These are phyloP conservation scores for Aphanomyces invadans DNA, from an alignment of 352 stramenopile species.

Conservation along the genomic window DNA sequence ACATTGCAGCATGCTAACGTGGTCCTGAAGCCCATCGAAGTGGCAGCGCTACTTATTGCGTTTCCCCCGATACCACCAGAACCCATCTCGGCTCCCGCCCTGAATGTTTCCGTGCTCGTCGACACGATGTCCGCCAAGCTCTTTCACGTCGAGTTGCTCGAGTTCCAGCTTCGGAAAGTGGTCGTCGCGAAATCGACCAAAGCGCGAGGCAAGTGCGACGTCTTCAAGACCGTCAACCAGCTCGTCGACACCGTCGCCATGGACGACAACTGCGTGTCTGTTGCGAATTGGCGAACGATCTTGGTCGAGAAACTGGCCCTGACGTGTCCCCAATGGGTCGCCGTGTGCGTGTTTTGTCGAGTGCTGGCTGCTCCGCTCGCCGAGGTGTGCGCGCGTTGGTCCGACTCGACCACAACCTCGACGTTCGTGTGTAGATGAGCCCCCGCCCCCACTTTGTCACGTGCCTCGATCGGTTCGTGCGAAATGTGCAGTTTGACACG, in stretches of 20 bases:
- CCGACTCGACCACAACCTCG: background rate
- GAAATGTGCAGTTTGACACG: slow-evolving; percentile 29
- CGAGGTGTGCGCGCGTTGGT: slow-evolving; percentile 27
- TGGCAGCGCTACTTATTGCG: background rate
- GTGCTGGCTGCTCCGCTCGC: slow-evolving; percentile 26
- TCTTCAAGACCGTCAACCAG: slow-evolving; percentile 29
- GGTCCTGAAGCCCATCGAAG: background rate
- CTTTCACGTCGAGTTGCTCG: slow-evolving; percentile 41
- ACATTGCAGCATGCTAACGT: background rate
- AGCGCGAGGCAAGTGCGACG: slow-evolving; percentile 27
- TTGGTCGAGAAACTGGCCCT: slow-evolving; percentile 36
- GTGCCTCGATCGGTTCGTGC: slow-evolving; percentile 32
- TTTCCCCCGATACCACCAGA: background rate
- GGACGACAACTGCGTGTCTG: background rate
- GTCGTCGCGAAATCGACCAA: slow-evolving; percentile 28
- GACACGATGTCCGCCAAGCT: background rate
- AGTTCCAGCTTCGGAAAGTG: slow-evolving; percentile 39
- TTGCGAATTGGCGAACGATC: slow-evolving; percentile 30
- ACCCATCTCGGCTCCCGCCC: background rate
- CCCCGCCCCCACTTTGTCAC: background rate
- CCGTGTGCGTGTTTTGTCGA: slow-evolving; percentile 32
- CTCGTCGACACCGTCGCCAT: slow-evolving; percentile 22
- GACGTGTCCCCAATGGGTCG: slow-evolving; percentile 27
- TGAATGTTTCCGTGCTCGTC: background rate
- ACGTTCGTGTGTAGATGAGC: slow-evolving; percentile 14